Evolutionary conservation across 495 filamentous ascomycete genomes (phyloP).

Genomic region (Letharia columbiana): DNA sequence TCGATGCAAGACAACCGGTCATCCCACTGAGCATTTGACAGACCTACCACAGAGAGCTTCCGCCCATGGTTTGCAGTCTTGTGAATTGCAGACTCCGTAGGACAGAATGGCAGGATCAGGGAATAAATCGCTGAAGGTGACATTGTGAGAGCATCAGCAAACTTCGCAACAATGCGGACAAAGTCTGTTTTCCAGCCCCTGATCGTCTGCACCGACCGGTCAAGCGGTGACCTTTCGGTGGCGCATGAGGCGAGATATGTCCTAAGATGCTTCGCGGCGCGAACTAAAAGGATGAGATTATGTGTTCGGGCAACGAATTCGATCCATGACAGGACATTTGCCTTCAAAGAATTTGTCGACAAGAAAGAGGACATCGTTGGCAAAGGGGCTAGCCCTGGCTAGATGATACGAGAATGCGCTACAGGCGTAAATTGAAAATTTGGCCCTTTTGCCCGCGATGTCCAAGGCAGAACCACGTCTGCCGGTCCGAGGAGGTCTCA

Average conservation of each 20-base stretch:
- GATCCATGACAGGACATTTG: no score
- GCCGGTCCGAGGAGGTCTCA: constrained; percentile 24
- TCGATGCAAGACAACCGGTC: constrained; percentile 29
- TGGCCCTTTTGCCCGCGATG: constrained; percentile 13
- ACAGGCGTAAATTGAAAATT: constrained; percentile 29
- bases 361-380: no score
- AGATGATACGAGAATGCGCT: constrained; percentile 32
- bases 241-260: constrained; percentile 26
- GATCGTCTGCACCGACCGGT: constrained; percentile 19
- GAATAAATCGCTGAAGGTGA: constrained; percentile 29
- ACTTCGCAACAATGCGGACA: constrained; percentile 27
- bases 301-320: no score
- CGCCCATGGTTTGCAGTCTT: constrained; percentile 19
- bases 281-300: no score
- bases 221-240: constrained; percentile 23
- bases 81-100: constrained; percentile 28
- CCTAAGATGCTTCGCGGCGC: constrained; percentile 17
- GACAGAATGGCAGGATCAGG: constrained; percentile 33
- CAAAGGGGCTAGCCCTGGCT: not conserved
- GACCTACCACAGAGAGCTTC: constrained; percentile 23
- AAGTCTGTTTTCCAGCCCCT: constrained; percentile 30
- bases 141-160: constrained; percentile 24
- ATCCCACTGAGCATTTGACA: constrained; percentile 28
- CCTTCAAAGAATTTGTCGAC: no score
- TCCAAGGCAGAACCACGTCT: constrained; percentile 1